Percentiles rank a stretch among this genome's conserved stretches.
These are phyloP conservation scores for Hypoxylon lenormandii DNA, from an alignment of 495 filamentous ascomycete species.

Conservation along the genomic window DNA sequence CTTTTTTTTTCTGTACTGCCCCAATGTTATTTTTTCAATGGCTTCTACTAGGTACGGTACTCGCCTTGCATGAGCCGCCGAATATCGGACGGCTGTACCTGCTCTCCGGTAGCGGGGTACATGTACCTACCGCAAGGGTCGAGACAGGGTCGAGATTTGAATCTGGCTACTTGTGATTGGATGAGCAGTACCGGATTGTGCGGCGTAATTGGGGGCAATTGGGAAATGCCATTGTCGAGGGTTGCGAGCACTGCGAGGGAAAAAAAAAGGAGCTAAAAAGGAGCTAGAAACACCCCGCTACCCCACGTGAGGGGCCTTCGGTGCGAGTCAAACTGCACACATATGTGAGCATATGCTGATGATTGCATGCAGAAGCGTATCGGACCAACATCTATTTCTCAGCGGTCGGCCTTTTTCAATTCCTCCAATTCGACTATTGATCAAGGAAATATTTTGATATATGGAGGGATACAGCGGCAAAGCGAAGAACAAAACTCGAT, in stretches of 20 bases:
- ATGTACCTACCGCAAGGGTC: background rate
- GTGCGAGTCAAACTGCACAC: constrained; percentile 46
- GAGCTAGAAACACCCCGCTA: constrained; percentile 32
- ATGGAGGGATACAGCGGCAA: constrained; percentile 31
- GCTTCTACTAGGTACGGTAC: too few relatives aligned
- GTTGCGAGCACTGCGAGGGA: too few relatives aligned
- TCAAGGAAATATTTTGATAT: background rate
- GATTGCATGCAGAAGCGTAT: constrained; percentile 38
- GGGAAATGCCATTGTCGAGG: constrained; percentile 19
- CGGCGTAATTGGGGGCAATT: constrained; percentile 32
- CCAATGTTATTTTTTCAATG: too few relatives aligned
- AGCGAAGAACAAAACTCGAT: background rate
- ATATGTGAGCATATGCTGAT: constrained; percentile 36
- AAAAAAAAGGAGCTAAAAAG: too few relatives aligned
- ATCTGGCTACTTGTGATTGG: constrained; percentile 36
- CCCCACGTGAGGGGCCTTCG: constrained; percentile 45
- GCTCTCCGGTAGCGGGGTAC: constrained; percentile 46
- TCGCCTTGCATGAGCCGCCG: constrained; percentile 28
- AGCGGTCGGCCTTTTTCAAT: constrained; percentile 4
- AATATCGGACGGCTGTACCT: constrained; percentile 42
- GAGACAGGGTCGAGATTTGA: constrained; percentile 43
- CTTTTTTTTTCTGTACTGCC: constrained; percentile 18
- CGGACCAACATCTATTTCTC: constrained; percentile 16
- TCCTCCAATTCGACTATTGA: background rate
- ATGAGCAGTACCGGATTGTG: constrained; percentile 8